Evolutionary conservation across 331 rosid species (phyloP).

Genomic region (Quercus tomentella): DNA sequence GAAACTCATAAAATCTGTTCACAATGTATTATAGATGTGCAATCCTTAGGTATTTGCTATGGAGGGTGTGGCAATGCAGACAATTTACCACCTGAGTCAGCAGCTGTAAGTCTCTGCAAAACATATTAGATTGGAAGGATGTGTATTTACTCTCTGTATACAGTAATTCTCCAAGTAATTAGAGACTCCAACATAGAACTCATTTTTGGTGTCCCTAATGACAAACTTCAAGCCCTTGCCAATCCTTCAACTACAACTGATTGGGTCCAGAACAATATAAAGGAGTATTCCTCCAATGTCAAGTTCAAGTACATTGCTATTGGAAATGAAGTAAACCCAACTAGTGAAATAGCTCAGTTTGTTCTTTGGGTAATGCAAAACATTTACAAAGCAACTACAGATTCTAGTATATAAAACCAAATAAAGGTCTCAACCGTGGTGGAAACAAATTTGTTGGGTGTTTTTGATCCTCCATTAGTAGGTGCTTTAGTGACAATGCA

Average conservation of each 20-base stretch:
- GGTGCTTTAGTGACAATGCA: too few species aligned
- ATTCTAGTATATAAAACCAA: too few species aligned
- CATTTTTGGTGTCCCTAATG: slow-evolving; percentile 37
- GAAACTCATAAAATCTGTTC: neutral
- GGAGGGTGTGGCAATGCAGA: slow-evolving; percentile 14
- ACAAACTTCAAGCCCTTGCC: slow-evolving; percentile 26
- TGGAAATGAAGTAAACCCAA: slow-evolving; percentile 26
- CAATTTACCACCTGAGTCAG: slow-evolving; percentile 20
- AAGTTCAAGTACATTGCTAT: slow-evolving; percentile 21
- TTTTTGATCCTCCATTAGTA: too few species aligned
- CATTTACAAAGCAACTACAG: slow-evolving; percentile 4
- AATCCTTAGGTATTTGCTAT: slow-evolving; percentile 31
- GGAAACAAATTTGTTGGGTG: too few species aligned
- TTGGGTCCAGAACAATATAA: slow-evolving; percentile 38
- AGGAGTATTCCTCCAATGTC: slow-evolving; percentile 19
- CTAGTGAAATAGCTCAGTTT: neutral
- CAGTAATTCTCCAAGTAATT: slow-evolving; percentile 36
- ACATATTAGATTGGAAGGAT: slow-evolving; percentile 30
- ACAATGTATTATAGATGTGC: neutral
- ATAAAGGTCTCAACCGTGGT: too few species aligned
- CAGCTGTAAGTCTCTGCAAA: slow-evolving; percentile 24
- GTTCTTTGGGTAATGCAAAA: slow-evolving; percentile 27
- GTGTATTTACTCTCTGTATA: slow-evolving; percentile 38
- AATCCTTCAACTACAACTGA: slow-evolving; percentile 18
- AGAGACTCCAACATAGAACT: slow-evolving; percentile 50